A percentile compares a stretch with the other conserved stretches of the same genome.
Evolutionary conservation across 2,329 filamentous ascomycete genomes (phyloP).

Genomic region (Myriosclerotinia curreyana): DNA sequence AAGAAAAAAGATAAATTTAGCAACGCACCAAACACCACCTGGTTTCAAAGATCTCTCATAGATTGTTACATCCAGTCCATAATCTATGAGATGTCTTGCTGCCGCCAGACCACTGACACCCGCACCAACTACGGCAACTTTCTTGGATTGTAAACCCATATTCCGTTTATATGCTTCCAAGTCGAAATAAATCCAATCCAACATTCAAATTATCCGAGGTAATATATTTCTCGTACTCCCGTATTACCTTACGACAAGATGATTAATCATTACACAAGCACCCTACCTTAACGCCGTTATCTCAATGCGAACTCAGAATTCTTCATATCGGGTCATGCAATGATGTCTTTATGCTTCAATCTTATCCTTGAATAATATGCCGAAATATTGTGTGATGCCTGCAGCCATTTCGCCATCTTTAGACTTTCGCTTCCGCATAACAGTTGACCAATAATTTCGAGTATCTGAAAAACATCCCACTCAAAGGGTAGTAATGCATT

Average conservation of each 20-base stretch:
- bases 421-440: not conserved
- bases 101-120: conserved; percentile 50
- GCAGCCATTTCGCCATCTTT: conserved; percentile 14
- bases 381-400: conserved; percentile 16
- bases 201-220: not conserved
- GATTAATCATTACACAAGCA: not conserved
- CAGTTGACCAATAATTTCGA: not conserved
- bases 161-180: conserved; percentile 9
- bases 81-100: conserved; percentile 46
- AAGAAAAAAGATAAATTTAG: not conserved
- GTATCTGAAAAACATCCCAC: not conserved
- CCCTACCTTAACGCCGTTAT: not conserved
- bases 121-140: conserved; percentile 50
- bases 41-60: conserved; percentile 51
- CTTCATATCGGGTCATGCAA: not conserved
- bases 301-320: not conserved
- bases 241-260: not conserved
- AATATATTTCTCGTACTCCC: not conserved
- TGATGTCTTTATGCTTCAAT: conserved; percentile 1
- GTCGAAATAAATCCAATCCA: conserved; percentile 14
- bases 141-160: not conserved
- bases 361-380: not conserved
- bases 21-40: conserved; percentile 52
- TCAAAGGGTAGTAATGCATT: not conserved
- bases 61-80: conserved; percentile 49